Evolutionary conservation across 139 green algal genomes (phyloP).

Genomic region (Micractinium conductrix): DNA sequence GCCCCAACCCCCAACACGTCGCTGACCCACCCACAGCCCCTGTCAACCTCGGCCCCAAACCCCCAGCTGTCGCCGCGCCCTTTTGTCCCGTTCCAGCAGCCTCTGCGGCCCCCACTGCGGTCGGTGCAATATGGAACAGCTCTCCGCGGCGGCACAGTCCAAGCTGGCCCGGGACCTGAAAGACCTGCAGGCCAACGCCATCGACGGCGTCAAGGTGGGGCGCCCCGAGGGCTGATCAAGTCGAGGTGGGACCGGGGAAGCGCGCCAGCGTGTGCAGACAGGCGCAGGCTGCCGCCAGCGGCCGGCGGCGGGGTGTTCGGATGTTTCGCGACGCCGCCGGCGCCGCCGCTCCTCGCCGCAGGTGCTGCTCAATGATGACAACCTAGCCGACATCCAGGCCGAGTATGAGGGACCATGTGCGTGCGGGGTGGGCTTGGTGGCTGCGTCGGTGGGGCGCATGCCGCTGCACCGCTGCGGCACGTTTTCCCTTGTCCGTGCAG

Average conservation of each 20-base stretch:
- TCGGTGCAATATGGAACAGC: conserved; percentile 12
- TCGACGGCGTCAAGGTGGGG: conserved; percentile 64
- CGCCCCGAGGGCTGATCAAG: neutral
- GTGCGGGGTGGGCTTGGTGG: neutral
- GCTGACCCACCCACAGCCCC: too few relatives aligned
- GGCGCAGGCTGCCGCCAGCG: neutral
- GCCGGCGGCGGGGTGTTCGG: neutral
- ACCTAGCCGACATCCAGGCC: conserved; percentile 84
- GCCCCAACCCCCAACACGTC: too few relatives aligned
- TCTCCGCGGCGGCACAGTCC: conserved; percentile 34
- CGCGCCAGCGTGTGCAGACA: too few relatives aligned
- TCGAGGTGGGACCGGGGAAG: too few relatives aligned
- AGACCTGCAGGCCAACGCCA: conserved; percentile 74
- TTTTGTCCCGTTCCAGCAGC: neutral
- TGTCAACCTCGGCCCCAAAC: too few relatives aligned
- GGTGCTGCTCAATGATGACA: conserved; percentile 86
- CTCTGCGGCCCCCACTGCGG: neutral
- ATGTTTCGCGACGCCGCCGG: neutral
- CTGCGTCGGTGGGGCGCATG: neutral
- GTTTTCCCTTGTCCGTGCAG: neutral
- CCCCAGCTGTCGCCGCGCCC: neutral
- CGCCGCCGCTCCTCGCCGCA: conserved; percentile 33
- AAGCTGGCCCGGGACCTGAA: conserved; percentile 82
- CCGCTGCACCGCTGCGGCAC: neutral
- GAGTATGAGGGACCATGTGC: conserved; percentile 88